A percentile compares a stretch with the other conserved stretches of the same genome.
These are phyloP conservation scores for Xylaria sp. DNA, from an alignment of 2,329 filamentous ascomycete species.

Conservation along the genomic window DNA sequence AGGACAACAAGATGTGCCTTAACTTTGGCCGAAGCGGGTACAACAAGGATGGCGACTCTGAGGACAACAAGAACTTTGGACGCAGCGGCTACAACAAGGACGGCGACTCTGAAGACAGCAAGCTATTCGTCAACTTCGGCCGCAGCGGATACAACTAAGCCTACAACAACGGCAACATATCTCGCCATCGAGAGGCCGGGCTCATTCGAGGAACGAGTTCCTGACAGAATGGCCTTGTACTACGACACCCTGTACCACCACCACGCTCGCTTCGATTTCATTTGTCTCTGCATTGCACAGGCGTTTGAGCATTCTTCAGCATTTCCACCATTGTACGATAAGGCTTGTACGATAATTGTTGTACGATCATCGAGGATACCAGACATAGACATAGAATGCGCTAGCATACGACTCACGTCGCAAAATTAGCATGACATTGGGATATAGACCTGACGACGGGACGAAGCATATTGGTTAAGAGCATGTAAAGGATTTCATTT, in stretches of 20 bases:
- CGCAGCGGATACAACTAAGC: slow-evolving; percentile 36
- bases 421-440: slow-evolving; percentile 21
- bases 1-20: slow-evolving; percentile 24
- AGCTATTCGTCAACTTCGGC: slow-evolving; percentile 27
- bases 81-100: slow-evolving; percentile 44
- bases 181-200: neutral
- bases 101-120: slow-evolving; percentile 31
- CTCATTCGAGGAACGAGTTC: neutral
- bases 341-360: slow-evolving; percentile 28
- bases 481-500: slow-evolving; percentile 3
- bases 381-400: slow-evolving; percentile 24
- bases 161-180: too few relatives aligned
- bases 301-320: slow-evolving; percentile 23
- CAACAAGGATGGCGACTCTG: slow-evolving; percentile 32
- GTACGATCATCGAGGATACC: slow-evolving; percentile 21
- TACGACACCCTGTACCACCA: slow-evolving; percentile 29
- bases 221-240: neutral
- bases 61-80: slow-evolving; percentile 10
- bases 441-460: slow-evolving; percentile 23
- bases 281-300: slow-evolving; percentile 27
- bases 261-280: slow-evolving; percentile 16
- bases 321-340: slow-evolving; percentile 30
- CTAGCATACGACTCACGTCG: slow-evolving; percentile 25
- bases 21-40: slow-evolving; percentile 34
- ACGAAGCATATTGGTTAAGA: slow-evolving; percentile 13